Percentiles rank a stretch among this genome's conserved stretches.
These are phyloP conservation scores for Lasiodiplodia citricola DNA, from an alignment of 2,329 filamentous ascomycete genomes.

Conservation along the genomic window DNA sequence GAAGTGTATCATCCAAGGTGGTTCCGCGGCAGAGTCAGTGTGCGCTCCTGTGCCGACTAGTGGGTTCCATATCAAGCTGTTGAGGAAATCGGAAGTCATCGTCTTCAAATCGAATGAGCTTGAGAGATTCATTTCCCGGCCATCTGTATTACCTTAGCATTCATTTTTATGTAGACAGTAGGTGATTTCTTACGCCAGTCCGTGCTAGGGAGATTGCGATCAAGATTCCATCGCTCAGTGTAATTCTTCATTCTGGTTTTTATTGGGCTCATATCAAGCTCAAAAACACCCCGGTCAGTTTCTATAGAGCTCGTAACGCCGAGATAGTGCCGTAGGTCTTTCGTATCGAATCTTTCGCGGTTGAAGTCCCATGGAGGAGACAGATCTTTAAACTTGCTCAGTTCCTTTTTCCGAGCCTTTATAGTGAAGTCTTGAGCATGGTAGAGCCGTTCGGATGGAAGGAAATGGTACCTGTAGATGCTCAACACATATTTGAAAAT, in stretches of 20 bases:
- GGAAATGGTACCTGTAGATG: background rate
- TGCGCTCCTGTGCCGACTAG: too few species aligned
- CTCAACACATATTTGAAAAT: background rate
- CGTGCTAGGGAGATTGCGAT: rapidly evolving
- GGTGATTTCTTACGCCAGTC: background rate
- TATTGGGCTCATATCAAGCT: background rate
- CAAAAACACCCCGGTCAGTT: background rate
- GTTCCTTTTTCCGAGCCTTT: background rate
- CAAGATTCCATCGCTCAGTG: background rate
- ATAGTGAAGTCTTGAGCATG: background rate
- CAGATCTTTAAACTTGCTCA: background rate
- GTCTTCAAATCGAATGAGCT: background rate
- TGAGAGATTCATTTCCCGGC: rapidly evolving
- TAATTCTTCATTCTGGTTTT: background rate
- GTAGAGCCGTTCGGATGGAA: background rate
- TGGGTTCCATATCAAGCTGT: background rate
- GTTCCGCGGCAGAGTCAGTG: rapidly evolving
- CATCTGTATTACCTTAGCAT: background rate
- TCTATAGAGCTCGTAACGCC: background rate
- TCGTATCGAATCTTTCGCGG: background rate
- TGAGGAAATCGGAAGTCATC: background rate
- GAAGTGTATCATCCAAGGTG: too few species aligned
- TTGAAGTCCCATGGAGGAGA: background rate
- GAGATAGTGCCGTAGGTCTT: background rate
- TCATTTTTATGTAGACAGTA: background rate